Evolutionary conservation across 2,329 filamentous ascomycete genomes (phyloP), one percentile per base, ranked within the genome.

Genomic region (Teratosphaeria epicoccoides): DNA sequence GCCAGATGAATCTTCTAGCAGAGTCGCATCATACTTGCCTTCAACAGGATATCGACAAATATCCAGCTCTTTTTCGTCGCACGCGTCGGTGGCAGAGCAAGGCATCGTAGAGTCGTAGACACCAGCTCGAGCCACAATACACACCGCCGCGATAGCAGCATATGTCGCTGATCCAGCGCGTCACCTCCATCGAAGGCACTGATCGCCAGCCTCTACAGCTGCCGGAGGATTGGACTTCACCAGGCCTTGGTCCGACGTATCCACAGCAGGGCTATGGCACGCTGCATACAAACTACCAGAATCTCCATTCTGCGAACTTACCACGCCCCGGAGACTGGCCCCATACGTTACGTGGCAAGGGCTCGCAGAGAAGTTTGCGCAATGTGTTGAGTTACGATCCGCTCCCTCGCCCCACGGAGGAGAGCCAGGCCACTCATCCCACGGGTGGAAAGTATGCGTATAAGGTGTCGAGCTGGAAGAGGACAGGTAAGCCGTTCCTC

Each of bases 91-190:
- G n/a, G 33, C 33, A 20, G 7, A 17, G 14, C 33, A 40, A 20
- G 33, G 14, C 33, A 20, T 5, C 7, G 14, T 17, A 40, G 10
- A 17, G 14, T 23, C 22, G 22, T 11, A 29, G 11, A 29, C 28
- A 14, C 17, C 43, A 24, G 20, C 43, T 23, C 22, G 9, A 49
- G 29, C 29, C 20, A 22, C 24, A 28, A 14, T 6, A 9, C 46
- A 24, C 26, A 28, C 46, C 28, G 6, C 14, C 29, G 10, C 29
- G 29, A 40, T 40, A 40, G 33, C 29, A 37, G 46, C 24, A 37
- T 51, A 77, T 78, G 75, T 77, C 75, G 61, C 66, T 78, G 49
- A 68, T 75, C 53, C 75, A 77, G 62, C 75, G 76, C 62, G 74
- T 77, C 51, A 73, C 73, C 46, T 67, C 69, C 49, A 68, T 74